These are phyloP conservation scores for Nigrograna mackinnonii DNA, from an alignment of 2,329 filamentous ascomycete species.

Conservation along the genomic window DNA sequence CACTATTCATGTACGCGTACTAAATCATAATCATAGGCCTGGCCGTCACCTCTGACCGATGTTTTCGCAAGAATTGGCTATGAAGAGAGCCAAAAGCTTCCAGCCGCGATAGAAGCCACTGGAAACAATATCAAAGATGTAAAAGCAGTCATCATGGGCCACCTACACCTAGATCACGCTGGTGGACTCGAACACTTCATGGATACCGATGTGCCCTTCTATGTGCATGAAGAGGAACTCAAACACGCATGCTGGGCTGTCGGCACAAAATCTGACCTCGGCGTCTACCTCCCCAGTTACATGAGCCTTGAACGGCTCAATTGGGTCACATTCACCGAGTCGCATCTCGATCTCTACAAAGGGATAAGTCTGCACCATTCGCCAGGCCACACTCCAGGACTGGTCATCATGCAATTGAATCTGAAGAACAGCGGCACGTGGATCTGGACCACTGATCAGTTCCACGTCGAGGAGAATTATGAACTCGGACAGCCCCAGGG, in stretches of 20 bases:
- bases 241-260: slow-evolving; percentile 3
- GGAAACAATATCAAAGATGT: slow-evolving; percentile 30
- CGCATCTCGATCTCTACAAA: slow-evolving; percentile 24
- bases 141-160: slow-evolving; percentile 28
- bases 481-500: slow-evolving; percentile 39
- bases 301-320: slow-evolving; percentile 30
- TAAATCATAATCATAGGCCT: too few relatives aligned
- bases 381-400: slow-evolving; percentile 31
- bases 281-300: slow-evolving; percentile 25
- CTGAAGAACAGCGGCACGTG: slow-evolving; percentile 28
- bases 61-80: slow-evolving; percentile 19
- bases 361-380: slow-evolving; percentile 28
- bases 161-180: slow-evolving; percentile 28
- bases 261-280: not conserved
- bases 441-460: slow-evolving; percentile 47
- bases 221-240: slow-evolving; percentile 16
- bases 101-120: slow-evolving; percentile 4
- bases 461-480: slow-evolving; percentile 45
- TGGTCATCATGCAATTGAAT: slow-evolving; percentile 1
- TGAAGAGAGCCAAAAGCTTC: not conserved
- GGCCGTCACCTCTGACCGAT: too few relatives aligned
- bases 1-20: too few relatives aligned
- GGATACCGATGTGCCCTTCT: slow-evolving; percentile 25
- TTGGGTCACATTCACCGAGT: slow-evolving; percentile 27
- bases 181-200: slow-evolving; percentile 28